A percentile compares a stretch with the other conserved stretches of the same genome.
Evolutionary conservation across 257 asterid genomes (phyloP).

Genomic region (Forsythia suspensa): DNA sequence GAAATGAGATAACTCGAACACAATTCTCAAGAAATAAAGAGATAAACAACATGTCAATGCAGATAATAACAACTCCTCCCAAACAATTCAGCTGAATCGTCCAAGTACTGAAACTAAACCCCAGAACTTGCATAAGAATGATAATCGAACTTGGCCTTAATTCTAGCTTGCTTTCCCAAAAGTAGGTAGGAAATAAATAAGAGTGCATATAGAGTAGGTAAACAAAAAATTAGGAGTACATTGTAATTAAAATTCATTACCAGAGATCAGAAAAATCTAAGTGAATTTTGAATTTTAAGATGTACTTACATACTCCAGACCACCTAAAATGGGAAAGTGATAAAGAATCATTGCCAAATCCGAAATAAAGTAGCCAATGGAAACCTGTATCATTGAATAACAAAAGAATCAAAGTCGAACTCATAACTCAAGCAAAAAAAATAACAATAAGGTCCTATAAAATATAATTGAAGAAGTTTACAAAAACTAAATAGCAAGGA

Average conservation of each 20-base stretch:
- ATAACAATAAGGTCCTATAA: not conserved
- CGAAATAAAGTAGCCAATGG: slow-evolving; percentile 80
- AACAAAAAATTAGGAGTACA: slow-evolving; percentile 1
- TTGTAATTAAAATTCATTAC: not conserved
- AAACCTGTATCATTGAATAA: slow-evolving; percentile 56
- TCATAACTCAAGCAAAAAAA: not conserved
- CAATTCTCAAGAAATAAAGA: not conserved
- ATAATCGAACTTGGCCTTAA: not conserved
- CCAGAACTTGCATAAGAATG: slow-evolving; percentile 1
- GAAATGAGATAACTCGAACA: slow-evolving; percentile 16
- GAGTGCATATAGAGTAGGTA: not conserved
- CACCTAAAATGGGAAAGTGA: slow-evolving; percentile 79
- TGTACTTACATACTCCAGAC: slow-evolving; percentile 82
- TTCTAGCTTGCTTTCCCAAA: not conserved
- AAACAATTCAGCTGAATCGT: slow-evolving; percentile 1
- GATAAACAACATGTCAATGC: slow-evolving; percentile 5
- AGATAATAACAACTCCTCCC: not conserved
- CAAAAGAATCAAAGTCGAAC: not conserved
- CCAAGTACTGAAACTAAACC: not conserved
- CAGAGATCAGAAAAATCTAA: not conserved
- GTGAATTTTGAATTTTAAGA: not conserved
- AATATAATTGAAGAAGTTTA: slow-evolving; percentile 7
- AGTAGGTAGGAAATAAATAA: not conserved
- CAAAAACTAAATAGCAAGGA: not conserved
- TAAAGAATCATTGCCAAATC: slow-evolving; percentile 77